Conservation (phyloP, 306 rosid genomes). For the Ceratonia siliqua region DNA sequence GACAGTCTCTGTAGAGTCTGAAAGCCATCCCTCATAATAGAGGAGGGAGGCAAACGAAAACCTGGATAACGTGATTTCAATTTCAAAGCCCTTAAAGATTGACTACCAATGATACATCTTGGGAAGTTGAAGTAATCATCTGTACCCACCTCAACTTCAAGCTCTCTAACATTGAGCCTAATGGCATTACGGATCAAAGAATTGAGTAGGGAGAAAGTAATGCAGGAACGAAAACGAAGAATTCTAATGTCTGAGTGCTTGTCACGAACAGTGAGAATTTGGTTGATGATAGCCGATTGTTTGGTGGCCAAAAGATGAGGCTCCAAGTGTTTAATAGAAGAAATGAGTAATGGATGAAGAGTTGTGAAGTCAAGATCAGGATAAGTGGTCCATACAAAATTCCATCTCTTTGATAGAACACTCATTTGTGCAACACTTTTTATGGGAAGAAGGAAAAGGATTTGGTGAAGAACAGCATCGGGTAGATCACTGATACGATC, state of each 20-base stretch:
- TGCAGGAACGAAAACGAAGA: constrained; percentile 57
- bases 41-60: constrained; percentile 71
- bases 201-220: constrained; percentile 67
- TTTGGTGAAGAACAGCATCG: constrained; percentile 63
- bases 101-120: constrained; percentile 54
- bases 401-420: constrained; percentile 68
- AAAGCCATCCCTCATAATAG: constrained; percentile 60
- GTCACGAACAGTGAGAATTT: constrained; percentile 51
- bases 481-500: constrained; percentile 82
- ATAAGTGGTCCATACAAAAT: constrained; percentile 63
- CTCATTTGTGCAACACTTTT: constrained; percentile 64
- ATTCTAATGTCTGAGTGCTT: constrained; percentile 54
- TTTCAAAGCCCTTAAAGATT: constrained; percentile 47
- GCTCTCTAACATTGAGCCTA: constrained; percentile 58
- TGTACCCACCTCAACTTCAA: constrained; percentile 58
- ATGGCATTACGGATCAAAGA: constrained; percentile 62
- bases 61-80: constrained; percentile 54
- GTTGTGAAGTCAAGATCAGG: constrained; percentile 84
- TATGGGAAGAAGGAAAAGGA: constrained; percentile 64
- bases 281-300: constrained; percentile 48
- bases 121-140: constrained; percentile 77
- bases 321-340: constrained; percentile 15
- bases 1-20: constrained; percentile 52
- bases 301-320: constrained; percentile 22
- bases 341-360: constrained; percentile 21